phyloP scores from a whole-genome alignment of 495 filamentous ascomycete genomes.

The Daldinia caldariorum region DNA sequence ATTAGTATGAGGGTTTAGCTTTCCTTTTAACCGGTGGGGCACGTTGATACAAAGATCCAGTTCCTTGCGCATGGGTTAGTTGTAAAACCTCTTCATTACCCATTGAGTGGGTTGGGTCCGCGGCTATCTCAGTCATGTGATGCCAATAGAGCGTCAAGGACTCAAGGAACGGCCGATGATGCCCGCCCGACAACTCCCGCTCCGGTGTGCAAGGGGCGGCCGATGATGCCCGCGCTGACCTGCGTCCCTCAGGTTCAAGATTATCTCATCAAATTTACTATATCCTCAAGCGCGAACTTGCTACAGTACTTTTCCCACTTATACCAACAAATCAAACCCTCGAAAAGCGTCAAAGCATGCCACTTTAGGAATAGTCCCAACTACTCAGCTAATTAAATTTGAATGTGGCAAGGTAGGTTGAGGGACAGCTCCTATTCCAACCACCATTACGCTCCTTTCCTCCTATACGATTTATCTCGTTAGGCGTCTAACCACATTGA shows the following conservation, averaged over 20 bases:
- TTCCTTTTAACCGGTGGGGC: background rate
- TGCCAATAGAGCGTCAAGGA: background rate
- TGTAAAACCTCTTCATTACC: background rate
- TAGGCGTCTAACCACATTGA: background rate
- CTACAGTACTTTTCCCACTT: too few species aligned
- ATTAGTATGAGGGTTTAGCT: background rate
- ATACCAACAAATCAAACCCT: too few species aligned
- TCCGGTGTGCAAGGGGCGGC: background rate
- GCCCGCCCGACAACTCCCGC: background rate
- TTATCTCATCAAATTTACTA: background rate
- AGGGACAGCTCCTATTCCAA: too few species aligned
- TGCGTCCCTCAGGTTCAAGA: background rate
- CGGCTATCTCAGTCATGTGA: conserved; percentile 1
- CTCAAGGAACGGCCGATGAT: background rate
- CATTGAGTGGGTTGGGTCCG: background rate
- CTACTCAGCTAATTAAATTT: too few species aligned
- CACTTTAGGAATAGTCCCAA: too few species aligned
- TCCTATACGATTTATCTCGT: background rate
- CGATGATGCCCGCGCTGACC: conserved; percentile 1
- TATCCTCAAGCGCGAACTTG: background rate
- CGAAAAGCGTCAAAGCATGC: too few species aligned
- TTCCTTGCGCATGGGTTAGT: background rate
- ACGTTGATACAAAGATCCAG: background rate
- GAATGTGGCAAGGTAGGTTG: background rate
- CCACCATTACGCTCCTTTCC: background rate